Percentiles rank a stretch among this genome's conserved stretches.
Evolutionary conservation across 1,284 basidiomycete species (phyloP).

Genomic region (Trametes versicolor): DNA sequence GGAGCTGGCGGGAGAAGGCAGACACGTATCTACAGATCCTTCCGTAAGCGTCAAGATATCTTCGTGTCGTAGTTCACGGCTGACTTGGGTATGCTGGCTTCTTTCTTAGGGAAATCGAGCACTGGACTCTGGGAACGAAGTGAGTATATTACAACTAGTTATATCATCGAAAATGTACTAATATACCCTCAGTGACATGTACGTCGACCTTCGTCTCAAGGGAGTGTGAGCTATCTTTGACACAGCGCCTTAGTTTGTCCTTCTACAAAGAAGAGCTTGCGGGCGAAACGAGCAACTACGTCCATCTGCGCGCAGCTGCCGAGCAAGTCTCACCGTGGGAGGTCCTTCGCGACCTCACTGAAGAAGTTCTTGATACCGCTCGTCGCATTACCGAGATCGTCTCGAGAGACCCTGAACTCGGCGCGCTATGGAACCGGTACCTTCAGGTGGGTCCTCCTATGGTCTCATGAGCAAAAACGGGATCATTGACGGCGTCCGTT

Average conservation of each 20-base stretch:
- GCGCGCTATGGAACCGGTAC: conserved; percentile 26
- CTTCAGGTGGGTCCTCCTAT: conserved; percentile 20
- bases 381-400: conserved; percentile 22
- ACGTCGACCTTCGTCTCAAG: neutral
- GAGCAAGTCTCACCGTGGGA: conserved; percentile 21
- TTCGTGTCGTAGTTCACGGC: neutral
- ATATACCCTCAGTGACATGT: conserved; percentile 30
- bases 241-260: conserved; percentile 20
- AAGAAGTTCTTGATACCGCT: conserved; percentile 32
- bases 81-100: neutral
- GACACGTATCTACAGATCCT: conserved; percentile 32
- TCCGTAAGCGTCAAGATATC: conserved; percentile 21
- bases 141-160: conserved; percentile 2
- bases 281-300: conserved; percentile 15
- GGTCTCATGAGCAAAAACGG: neutral
- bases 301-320: conserved; percentile 25
- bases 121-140: conserved; percentile 35
- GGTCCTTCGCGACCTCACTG: conserved; percentile 24
- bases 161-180: neutral
- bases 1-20: conserved; percentile 31
- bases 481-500: too few species aligned
- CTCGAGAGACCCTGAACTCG: conserved; percentile 20
- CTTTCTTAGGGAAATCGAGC: conserved; percentile 28
- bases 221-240: neutral
- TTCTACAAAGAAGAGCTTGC: conserved; percentile 27